Evolutionary conservation across 306 rosid genomes (phyloP).

Genomic region (Calophaca sinica): DNA sequence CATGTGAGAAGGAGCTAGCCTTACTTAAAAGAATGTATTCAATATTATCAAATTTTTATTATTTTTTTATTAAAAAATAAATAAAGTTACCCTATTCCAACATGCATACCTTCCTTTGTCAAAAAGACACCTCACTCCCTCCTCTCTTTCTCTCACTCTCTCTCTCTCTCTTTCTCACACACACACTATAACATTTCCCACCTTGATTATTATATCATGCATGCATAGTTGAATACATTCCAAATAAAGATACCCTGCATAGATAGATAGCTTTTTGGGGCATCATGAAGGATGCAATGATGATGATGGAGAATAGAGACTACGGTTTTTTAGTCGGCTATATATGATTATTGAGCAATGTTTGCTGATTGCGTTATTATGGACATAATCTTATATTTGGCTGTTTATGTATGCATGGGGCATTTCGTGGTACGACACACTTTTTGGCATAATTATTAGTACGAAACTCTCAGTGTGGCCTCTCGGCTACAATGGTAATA

Average conservation of each 20-base stretch:
- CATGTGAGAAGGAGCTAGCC: slow-evolving; percentile 51
- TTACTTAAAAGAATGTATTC: slow-evolving; percentile 50
- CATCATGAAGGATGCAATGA: slow-evolving; percentile 65
- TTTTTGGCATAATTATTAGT: slow-evolving; percentile 66
- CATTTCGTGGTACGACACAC: slow-evolving; percentile 69
- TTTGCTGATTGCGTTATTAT: slow-evolving; percentile 28
- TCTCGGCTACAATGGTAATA: slow-evolving; percentile 55
- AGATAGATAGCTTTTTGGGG: slow-evolving; percentile 49
- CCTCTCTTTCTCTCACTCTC: slow-evolving; percentile 43
- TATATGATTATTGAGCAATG: slow-evolving; percentile 33
- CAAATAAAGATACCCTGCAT: slow-evolving; percentile 18
- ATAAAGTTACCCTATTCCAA: slow-evolving; percentile 64
- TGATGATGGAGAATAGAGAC: slow-evolving; percentile 48
- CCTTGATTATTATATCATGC: slow-evolving; percentile 41
- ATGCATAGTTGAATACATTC: slow-evolving; percentile 36
- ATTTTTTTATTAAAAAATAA: not conserved
- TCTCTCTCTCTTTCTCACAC: slow-evolving; percentile 33
- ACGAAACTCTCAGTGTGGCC: slow-evolving; percentile 41
- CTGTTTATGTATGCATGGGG: slow-evolving; percentile 48
- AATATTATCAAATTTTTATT: slow-evolving; percentile 23
- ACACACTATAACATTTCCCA: slow-evolving; percentile 25
- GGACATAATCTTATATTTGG: slow-evolving; percentile 50
- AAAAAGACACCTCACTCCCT: slow-evolving; percentile 58
- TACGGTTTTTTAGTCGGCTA: slow-evolving; percentile 20
- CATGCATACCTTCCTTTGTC: slow-evolving; percentile 65